phyloP scores from a whole-genome alignment of 2,329 filamentous ascomycete species.

The Xylariaceae sp. region DNA sequence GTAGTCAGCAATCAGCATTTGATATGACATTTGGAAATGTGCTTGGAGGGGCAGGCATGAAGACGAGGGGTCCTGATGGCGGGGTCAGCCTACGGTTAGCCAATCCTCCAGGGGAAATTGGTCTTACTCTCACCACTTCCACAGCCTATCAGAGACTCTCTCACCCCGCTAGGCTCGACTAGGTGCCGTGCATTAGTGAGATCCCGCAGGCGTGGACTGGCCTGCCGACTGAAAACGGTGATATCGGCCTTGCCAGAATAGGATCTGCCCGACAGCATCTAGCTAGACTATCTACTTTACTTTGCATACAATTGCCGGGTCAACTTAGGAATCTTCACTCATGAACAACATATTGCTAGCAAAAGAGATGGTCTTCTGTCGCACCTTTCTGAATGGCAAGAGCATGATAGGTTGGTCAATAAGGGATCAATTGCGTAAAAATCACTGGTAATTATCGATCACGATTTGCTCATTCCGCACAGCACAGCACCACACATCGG shows the following conservation, averaged over 20 bases:
- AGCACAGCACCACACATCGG: too few species aligned
- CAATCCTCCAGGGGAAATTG: constrained; percentile 19
- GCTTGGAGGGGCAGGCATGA: constrained; percentile 12
- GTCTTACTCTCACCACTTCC: not conserved
- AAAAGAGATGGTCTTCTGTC: too few species aligned
- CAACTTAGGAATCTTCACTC: too few species aligned
- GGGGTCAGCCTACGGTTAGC: too few species aligned
- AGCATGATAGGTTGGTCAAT: too few species aligned
- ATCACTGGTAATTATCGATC: too few species aligned
- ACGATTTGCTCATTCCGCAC: too few species aligned
- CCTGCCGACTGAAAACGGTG: constrained; percentile 15
- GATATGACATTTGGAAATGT: constrained; percentile 4
- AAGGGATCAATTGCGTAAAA: too few species aligned
- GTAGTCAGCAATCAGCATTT: constrained; percentile 26
- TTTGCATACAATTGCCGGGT: too few species aligned
- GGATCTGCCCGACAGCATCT: constrained; percentile 19
- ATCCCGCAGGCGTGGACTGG: constrained; percentile 9
- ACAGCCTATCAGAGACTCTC: constrained; percentile 14
- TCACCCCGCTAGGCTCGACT: constrained; percentile 1
- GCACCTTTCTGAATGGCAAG: too few species aligned
- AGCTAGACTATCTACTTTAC: too few species aligned
- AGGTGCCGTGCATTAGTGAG: constrained; percentile 17
- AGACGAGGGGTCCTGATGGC: constrained; percentile 22
- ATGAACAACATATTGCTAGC: too few species aligned
- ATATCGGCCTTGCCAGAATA: constrained; percentile 29